phyloP scores from a whole-genome alignment of 139 green algal genomes.

The Closterium sp. region DNA sequence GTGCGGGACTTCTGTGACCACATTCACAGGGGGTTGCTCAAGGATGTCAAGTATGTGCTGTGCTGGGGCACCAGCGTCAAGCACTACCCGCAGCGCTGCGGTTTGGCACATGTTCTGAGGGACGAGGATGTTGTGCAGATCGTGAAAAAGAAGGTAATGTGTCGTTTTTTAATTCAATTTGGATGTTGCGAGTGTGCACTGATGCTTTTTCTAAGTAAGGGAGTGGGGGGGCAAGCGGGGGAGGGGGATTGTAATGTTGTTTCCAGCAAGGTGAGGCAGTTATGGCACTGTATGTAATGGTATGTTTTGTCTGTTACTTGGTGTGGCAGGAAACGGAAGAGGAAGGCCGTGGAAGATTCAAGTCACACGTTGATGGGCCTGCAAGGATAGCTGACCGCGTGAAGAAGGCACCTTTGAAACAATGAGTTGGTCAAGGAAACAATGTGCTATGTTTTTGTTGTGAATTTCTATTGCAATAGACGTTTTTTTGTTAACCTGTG shows the following conservation, averaged over 20 bases:
- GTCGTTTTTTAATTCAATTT: too few species aligned
- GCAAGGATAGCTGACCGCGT: slow-evolving; percentile 84
- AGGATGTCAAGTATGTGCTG: slow-evolving; percentile 90
- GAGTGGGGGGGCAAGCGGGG: too few species aligned
- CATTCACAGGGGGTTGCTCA: slow-evolving; percentile 76
- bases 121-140: slow-evolving; percentile 78
- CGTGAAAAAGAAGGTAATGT: slow-evolving; percentile 87
- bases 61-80: slow-evolving; percentile 93
- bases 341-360: slow-evolving; percentile 72
- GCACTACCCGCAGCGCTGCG: slow-evolving; percentile 91
- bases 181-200: too few species aligned
- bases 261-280: too few species aligned
- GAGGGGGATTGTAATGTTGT: too few species aligned
- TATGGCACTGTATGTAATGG: too few species aligned
- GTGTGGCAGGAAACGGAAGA: slow-evolving; percentile 14
- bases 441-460: too few species aligned
- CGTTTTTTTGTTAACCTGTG: too few species aligned
- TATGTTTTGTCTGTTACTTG: background rate
- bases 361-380: slow-evolving; percentile 67
- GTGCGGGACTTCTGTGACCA: slow-evolving; percentile 69
- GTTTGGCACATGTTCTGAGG: slow-evolving; percentile 58
- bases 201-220: too few species aligned
- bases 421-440: slow-evolving; percentile 56
- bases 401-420: slow-evolving; percentile 96
- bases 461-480: too few species aligned